Evolutionary conservation across 345 rosid species (phyloP), one percentile per base, ranked within the genome.

Genomic region (Raphanus raphanistrum): DNA sequence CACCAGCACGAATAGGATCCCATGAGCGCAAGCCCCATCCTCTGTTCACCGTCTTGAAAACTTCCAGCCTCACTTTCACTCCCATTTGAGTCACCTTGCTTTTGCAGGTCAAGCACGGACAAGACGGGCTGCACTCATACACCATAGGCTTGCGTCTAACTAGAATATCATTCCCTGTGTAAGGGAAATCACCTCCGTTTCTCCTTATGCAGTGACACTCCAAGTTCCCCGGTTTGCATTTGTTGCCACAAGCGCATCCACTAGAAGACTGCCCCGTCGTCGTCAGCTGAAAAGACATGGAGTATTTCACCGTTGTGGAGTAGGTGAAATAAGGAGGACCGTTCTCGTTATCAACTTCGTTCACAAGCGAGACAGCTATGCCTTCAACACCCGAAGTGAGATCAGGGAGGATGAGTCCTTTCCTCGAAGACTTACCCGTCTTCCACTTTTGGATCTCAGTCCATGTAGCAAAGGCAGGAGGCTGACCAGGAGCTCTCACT

Each of bases 11-110:
- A 73, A 94, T 86, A 61, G 93, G 90, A 84, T 94, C 98, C 94
- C 92, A 89, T 45, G 97, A 88, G 43, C 92, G 85, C 61, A 92
- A 85, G 3, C 90, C 97, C 99, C 98, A 95, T 77, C 98, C 99
- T 79, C 83, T 89, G 73, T 89, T 82, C 50, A 72, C 85, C 5
- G 99, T 92, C 84, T 82, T 95, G 70, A 95, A 92, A 80, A 92
- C 97, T 80, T 92, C 97, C 76, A 89, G 72, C 63, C 73, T 87
- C 78, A 85, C 73, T 81, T 85, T 95, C 11, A 87, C 32, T 63
- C 99, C 97, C 71, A 70, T 77, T 76, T 91, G 96, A 54, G 96
- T 87, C 67, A 82, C 89, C 63, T 84, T 84, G 85, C 87, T 92
- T 80, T 84, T 84, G 86, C 99, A 95, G 65, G 85, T 82, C 72